These are phyloP conservation scores for Perkinsus olseni DNA, from an alignment of 169 alveolate genomes.

Conservation along the genomic window DNA sequence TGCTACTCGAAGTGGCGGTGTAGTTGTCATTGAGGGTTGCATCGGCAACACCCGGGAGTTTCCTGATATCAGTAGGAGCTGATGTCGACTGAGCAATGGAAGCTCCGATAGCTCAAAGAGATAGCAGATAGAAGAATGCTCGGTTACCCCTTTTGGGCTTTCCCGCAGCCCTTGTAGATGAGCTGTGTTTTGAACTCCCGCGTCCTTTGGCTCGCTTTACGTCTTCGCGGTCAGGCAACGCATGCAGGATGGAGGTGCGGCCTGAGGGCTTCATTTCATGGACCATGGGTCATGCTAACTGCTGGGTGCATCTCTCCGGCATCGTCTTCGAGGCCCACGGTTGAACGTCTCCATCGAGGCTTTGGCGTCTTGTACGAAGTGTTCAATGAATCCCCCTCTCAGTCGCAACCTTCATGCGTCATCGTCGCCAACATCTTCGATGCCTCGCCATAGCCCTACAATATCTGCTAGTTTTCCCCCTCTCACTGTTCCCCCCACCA, in stretches of 20 bases:
- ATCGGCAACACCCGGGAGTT: neutral
- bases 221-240: neutral
- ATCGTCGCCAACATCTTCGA: neutral
- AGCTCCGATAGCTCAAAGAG: too few species aligned
- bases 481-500: neutral
- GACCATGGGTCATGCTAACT: neutral
- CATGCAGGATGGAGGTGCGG: neutral
- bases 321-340: neutral
- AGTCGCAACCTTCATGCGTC: neutral
- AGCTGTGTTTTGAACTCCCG: too few species aligned
- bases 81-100: too few species aligned
- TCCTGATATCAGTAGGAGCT: neutral
- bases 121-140: too few species aligned
- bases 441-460: neutral
- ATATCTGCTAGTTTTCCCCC: too few species aligned
- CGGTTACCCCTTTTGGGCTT: too few species aligned
- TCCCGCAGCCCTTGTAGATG: too few species aligned
- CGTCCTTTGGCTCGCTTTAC: too few species aligned
- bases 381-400: too few species aligned
- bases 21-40: neutral
- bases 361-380: too few species aligned
- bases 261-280: neutral
- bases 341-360: too few species aligned
- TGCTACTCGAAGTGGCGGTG: neutral
- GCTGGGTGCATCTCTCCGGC: neutral